phyloP scores from a whole-genome alignment of 1,139 yeast genomes.

The Lodderomyces theae region DNA sequence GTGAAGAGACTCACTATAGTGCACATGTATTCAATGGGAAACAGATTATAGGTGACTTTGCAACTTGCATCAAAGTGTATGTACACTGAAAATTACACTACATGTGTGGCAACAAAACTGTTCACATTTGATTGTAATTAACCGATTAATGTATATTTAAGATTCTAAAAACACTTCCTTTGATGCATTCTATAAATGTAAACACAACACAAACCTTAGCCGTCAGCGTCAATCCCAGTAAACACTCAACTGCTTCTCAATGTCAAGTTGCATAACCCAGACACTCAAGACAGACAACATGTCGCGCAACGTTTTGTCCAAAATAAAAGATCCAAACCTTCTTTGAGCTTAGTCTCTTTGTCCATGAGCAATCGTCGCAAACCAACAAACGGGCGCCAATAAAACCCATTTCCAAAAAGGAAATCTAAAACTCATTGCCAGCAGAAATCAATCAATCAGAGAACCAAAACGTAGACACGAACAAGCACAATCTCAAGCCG shows the following conservation, averaged over 20 bases:
- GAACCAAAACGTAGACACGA: not conserved
- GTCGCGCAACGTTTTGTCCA: too few species aligned
- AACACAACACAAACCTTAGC: too few species aligned
- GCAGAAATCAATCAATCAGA: not conserved
- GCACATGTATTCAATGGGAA: slow-evolving; percentile 4
- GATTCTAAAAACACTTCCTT: too few species aligned
- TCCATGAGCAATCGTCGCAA: slow-evolving; percentile 1
- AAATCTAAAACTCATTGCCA: not conserved
- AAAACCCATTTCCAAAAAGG: not conserved
- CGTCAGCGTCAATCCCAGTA: too few species aligned
- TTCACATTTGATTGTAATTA: not conserved
- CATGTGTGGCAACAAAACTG: too few species aligned
- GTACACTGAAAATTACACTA: slow-evolving; percentile 4
- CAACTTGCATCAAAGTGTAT: slow-evolving; percentile 13
- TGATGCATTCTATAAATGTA: too few species aligned
- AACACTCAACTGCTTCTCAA: too few species aligned
- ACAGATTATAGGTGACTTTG: slow-evolving; percentile 12
- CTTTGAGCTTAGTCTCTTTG: not conserved
- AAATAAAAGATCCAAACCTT: not conserved
- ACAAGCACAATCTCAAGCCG: too few species aligned
- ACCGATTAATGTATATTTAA: too few species aligned
- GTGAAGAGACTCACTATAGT: not conserved
- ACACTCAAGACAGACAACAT: too few species aligned
- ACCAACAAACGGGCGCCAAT: slow-evolving; percentile 1
- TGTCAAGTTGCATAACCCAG: too few species aligned